A percentile compares a stretch with the other conserved stretches of the same genome.
Evolutionary conservation across 306 rosid species (phyloP).

Genomic region (Dalbergia cultrata): DNA sequence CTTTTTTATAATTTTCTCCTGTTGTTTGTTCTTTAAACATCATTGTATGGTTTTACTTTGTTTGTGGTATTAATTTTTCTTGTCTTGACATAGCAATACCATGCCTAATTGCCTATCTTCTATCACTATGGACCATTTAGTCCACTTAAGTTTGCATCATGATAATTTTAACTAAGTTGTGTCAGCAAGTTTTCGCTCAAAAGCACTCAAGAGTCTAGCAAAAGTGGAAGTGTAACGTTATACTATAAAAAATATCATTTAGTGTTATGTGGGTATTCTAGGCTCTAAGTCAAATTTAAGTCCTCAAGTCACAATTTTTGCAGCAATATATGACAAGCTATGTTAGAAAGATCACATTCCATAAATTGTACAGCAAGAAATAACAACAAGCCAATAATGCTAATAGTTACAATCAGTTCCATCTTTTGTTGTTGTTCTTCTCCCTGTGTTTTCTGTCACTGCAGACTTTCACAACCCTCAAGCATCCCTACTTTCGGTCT

Average conservation of each 20-base stretch:
- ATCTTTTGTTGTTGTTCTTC: slow-evolving; percentile 5
- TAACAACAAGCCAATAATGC: neutral
- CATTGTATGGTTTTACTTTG: neutral
- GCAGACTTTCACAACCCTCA: neutral
- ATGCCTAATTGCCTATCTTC: neutral
- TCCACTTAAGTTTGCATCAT: neutral
- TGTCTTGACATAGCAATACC: neutral
- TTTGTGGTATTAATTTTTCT: neutral
- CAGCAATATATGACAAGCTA: neutral
- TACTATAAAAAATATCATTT: neutral
- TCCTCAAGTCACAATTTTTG: neutral
- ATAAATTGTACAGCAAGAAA: neutral
- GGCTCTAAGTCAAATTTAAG: neutral
- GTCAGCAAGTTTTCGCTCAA: slow-evolving; percentile 15
- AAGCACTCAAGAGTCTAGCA: neutral
- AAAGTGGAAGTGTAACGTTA: neutral
- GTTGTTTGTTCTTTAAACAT: slow-evolving; percentile 16
- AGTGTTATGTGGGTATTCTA: neutral
- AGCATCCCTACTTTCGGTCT: neutral
- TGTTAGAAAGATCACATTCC: neutral
- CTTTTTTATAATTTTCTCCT: slow-evolving; percentile 27
- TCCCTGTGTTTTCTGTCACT: neutral
- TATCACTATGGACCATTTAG: slow-evolving; percentile 18
- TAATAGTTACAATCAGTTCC: neutral
- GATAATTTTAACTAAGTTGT: slow-evolving; percentile 4